Evolutionary conservation across 2,329 filamentous ascomycete genomes (phyloP).

Genomic region (Hypocrella siamensis): DNA sequence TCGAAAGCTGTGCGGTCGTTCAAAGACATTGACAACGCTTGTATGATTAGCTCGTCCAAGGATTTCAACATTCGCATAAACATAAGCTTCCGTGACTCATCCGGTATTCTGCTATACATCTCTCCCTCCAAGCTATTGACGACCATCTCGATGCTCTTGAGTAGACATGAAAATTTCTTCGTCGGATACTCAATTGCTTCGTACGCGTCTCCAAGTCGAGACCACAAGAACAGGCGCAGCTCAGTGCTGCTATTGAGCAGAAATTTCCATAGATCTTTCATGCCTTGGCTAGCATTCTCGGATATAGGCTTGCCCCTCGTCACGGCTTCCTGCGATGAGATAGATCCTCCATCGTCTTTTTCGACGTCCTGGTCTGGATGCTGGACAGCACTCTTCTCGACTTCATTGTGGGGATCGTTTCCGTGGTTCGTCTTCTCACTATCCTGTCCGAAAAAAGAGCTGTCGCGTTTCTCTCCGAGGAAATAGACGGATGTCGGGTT

Average conservation of each 20-base stretch:
- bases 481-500: conserved; percentile 49
- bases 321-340: background rate
- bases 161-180: conserved; percentile 74
- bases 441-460: background rate
- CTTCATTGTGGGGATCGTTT: background rate
- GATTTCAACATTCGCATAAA: conserved; percentile 66
- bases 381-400: background rate
- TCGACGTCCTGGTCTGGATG: background rate
- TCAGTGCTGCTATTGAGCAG: conserved; percentile 68
- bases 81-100: conserved; percentile 50
- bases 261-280: conserved; percentile 74
- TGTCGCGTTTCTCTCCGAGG: conserved; percentile 10
- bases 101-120: conserved; percentile 41
- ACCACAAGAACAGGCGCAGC: conserved; percentile 77
- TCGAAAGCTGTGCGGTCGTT: conserved; percentile 61
- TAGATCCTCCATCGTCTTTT: conserved; percentile 3
- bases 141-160: conserved; percentile 76
- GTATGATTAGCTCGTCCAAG: conserved; percentile 60
- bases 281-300: conserved; percentile 36
- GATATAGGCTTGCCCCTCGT: conserved; percentile 23
- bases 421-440: background rate
- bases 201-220: conserved; percentile 80
- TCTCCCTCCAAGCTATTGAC: conserved; percentile 47
- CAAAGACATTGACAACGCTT: conserved; percentile 51
- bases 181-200: conserved; percentile 68